Conservation (phyloP, 2,329 filamentous ascomycete species). For the Lachnellula cervina region DNA sequence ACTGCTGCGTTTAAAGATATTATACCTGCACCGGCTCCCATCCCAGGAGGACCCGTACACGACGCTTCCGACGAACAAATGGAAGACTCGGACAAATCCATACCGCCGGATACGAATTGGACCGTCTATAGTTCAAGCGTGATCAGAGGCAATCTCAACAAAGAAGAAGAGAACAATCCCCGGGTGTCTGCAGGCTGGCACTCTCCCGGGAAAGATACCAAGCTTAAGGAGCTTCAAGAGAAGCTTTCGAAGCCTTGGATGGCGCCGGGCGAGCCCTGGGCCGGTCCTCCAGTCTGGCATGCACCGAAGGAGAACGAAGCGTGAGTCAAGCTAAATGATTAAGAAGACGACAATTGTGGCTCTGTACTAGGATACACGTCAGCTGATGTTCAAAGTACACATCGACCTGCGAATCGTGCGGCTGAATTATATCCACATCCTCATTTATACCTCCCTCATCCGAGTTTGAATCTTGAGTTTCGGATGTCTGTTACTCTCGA, state of each 20-base stretch:
- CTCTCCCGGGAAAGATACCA: background rate
- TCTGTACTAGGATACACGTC: background rate
- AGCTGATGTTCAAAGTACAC: slow-evolving; percentile 13
- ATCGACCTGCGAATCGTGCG: slow-evolving; percentile 8
- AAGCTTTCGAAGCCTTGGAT: slow-evolving; percentile 3
- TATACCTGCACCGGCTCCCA: background rate
- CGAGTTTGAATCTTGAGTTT: slow-evolving; percentile 45
- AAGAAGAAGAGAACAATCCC: background rate
- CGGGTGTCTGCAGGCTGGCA: background rate
- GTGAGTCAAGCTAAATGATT: background rate
- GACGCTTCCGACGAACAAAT: background rate
- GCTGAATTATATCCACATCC: slow-evolving; percentile 31
- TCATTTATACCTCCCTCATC: slow-evolving; percentile 40
- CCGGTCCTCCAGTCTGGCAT: background rate
- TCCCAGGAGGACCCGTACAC: background rate
- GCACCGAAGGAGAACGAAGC: background rate
- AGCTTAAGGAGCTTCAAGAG: too few relatives aligned
- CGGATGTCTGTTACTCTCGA: slow-evolving; percentile 44
- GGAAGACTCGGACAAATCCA: background rate
- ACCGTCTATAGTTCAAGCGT: slow-evolving; percentile 17
- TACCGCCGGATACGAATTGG: slow-evolving; percentile 11
- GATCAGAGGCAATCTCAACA: slow-evolving; percentile 9
- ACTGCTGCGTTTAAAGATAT: background rate
- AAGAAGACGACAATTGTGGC: background rate
- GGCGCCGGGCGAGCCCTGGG: background rate